Base-by-base conservation (phyloP, 2,329 filamentous ascomycete genomes). In the Myotisia sp. region DNA sequence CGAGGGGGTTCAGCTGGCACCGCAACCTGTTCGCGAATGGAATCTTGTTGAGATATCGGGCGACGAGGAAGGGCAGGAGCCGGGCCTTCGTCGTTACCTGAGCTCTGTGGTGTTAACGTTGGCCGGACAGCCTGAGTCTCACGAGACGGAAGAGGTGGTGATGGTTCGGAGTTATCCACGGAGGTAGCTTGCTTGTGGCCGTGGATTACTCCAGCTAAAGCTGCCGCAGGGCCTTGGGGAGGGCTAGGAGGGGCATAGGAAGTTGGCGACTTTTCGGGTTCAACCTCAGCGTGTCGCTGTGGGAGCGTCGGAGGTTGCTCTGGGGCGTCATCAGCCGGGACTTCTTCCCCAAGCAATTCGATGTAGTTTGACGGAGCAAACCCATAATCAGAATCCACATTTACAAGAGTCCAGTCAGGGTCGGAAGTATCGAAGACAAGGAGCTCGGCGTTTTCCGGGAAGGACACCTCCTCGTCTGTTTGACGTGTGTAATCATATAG, bases 341-440 rank as follows among this genome's bases (percentile, higher is more conserved):
- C 21, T 23, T 31, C 12, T 36, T 50, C 46, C 26, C 69, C 66
- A 29, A 65, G 57, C 33, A 83, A 59, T 45, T 95, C 84, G 44
- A 95, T 93, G 55, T 98, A 98, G 58, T 95, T 98, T 40, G 87
- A 74, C 3, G 90, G 90, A 35, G 82, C 90, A 57, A 98, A 98
- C 31, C 90, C 90, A 62, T 76, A 98, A 44, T 94, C 84, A 34
- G 73, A 74, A 45, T 85, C 76, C 28, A 78, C 64, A 12, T 87
- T 86, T 19, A 92, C 87, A 32, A 98, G 65, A 42, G 90, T 93
- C 90, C 90, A 98, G 59, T 98, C 90, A 9, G 84, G 83, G 56
- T 98, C 90, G 4, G 84, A 79, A 6, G 70, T 77, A 57, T 98
- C 90, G 60, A 82, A 95, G 30, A 98, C 81, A 40, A 80, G 67